A percentile compares a stretch with the other conserved stretches of the same genome.
These are phyloP conservation scores for Coniferiporia sulphurascens DNA, from an alignment of 1,284 basidiomycete genomes.

Conservation along the genomic window DNA sequence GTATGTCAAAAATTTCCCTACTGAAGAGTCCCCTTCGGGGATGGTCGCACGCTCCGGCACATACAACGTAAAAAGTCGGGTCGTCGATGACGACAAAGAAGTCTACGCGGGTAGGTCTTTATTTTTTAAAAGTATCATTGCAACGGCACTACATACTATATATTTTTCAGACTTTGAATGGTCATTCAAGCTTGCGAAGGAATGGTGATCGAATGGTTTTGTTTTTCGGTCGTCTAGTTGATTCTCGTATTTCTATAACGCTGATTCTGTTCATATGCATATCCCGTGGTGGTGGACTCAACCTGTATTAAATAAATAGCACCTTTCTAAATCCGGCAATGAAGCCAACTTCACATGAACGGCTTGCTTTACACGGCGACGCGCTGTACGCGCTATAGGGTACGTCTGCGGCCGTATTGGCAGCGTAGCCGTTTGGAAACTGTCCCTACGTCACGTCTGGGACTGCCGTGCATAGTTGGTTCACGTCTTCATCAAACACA, in stretches of 20 bases:
- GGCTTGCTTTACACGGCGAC: constrained; percentile 14
- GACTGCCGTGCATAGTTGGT: not conserved
- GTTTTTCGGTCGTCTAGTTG: not conserved
- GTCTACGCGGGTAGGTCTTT: constrained; percentile 62
- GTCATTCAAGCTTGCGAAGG: constrained; percentile 78
- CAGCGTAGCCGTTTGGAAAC: not conserved
- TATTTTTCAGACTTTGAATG: constrained; percentile 68
- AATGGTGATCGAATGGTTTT: constrained; percentile 50
- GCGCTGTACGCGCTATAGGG: constrained; percentile 7
- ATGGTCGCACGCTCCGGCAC: constrained; percentile 73
- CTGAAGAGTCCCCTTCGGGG: constrained; percentile 80
- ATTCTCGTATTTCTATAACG: constrained; percentile 3
- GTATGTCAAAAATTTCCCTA: constrained; percentile 67
- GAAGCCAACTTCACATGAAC: constrained; percentile 3
- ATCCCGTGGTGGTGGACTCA: constrained; percentile 3
- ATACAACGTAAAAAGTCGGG: constrained; percentile 74
- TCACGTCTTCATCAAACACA: not conserved
- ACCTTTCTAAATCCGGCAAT: not conserved
- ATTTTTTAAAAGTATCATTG: not conserved
- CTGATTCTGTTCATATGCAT: constrained; percentile 7
- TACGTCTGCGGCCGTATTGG: constrained; percentile 1
- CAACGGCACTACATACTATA: constrained; percentile 13
- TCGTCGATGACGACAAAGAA: constrained; percentile 78
- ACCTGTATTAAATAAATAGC: constrained; percentile 8
- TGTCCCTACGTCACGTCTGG: not conserved